phyloP scores from a whole-genome alignment of 2,329 filamentous ascomycete genomes.

The Zarea fungicola region DNA sequence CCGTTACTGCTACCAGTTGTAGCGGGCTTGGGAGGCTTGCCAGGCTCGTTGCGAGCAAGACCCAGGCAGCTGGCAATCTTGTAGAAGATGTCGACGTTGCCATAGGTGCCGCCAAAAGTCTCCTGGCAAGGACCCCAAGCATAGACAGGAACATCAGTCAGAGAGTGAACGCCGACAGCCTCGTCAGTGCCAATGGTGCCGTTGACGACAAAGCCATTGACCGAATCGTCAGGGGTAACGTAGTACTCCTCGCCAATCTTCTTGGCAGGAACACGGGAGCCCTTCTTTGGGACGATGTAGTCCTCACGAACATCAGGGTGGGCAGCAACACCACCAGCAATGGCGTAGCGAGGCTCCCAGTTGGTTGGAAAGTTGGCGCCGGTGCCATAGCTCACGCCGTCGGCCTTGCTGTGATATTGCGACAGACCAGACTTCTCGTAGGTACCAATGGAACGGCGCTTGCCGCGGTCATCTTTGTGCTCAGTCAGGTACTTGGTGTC shows the following conservation, averaged over 20 bases:
- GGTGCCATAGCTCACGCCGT: constrained; percentile 63
- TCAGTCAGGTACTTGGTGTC: constrained; percentile 72
- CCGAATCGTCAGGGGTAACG: constrained; percentile 62
- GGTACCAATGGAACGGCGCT: constrained; percentile 68
- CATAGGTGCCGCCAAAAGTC: constrained; percentile 65
- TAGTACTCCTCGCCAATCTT: constrained; percentile 52
- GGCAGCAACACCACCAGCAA: constrained; percentile 67
- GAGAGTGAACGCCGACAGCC: constrained; percentile 66
- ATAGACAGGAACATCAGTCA: constrained; percentile 75
- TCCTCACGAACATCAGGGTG: constrained; percentile 72
- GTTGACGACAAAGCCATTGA: constrained; percentile 66
- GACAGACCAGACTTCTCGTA: constrained; percentile 71
- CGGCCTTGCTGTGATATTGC: constrained; percentile 63
- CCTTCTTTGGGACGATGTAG: constrained; percentile 64
- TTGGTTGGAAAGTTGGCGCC: constrained; percentile 73
- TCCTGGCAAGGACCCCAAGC: constrained; percentile 75
- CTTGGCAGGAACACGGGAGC: constrained; percentile 57
- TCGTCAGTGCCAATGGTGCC: constrained; percentile 64
- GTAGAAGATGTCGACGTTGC: constrained; percentile 69
- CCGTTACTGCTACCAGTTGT: background rate
- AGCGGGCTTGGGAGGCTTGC: constrained; percentile 7
- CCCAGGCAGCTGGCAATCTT: constrained; percentile 66
- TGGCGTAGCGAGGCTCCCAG: constrained; percentile 80
- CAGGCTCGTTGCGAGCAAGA: constrained; percentile 31
- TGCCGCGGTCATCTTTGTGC: constrained; percentile 61